A percentile compares a stretch with the other conserved stretches of the same genome.
Evolutionary conservation across 306 rosid genomes (phyloP).

Genomic region (Hylodesmum podocarpum): DNA sequence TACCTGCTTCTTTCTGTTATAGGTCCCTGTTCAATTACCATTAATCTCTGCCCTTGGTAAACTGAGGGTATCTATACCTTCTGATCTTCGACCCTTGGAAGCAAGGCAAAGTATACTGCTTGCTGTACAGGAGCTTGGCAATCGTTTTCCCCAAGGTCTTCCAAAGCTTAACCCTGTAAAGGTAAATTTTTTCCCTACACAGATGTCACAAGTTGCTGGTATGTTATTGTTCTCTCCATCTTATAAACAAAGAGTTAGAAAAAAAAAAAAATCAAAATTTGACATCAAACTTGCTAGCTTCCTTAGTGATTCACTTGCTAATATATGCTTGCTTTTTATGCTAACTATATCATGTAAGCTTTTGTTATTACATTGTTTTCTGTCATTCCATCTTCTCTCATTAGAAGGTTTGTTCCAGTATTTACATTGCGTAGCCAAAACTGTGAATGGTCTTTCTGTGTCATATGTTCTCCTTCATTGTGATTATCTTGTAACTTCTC

Average conservation of each 20-base stretch:
- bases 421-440: neutral
- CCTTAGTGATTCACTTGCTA: conserved; percentile 12
- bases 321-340: neutral
- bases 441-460: neutral
- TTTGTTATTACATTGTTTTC: neutral
- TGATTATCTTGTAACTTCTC: neutral
- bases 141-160: conserved; percentile 92
- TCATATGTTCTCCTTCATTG: neutral
- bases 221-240: conserved; percentile 10
- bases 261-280: neutral
- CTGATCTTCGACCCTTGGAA: conserved; percentile 94
- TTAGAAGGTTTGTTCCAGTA: neutral
- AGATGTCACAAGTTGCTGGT: conserved; percentile 21
- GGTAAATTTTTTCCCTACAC: conserved; percentile 49
- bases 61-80: conserved; percentile 76
- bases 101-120: conserved; percentile 94
- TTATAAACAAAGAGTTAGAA: neutral
- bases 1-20: conserved; percentile 28
- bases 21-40: conserved; percentile 97
- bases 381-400: neutral
- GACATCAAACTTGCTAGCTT: neutral
- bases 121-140: conserved; percentile 84
- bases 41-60: conserved; percentile 82
- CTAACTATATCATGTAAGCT: neutral
- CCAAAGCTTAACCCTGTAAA: conserved; percentile 93